These are phyloP conservation scores for Dichotomopilus funicola DNA, from an alignment of 2,329 filamentous ascomycete genomes.

Conservation along the genomic window DNA sequence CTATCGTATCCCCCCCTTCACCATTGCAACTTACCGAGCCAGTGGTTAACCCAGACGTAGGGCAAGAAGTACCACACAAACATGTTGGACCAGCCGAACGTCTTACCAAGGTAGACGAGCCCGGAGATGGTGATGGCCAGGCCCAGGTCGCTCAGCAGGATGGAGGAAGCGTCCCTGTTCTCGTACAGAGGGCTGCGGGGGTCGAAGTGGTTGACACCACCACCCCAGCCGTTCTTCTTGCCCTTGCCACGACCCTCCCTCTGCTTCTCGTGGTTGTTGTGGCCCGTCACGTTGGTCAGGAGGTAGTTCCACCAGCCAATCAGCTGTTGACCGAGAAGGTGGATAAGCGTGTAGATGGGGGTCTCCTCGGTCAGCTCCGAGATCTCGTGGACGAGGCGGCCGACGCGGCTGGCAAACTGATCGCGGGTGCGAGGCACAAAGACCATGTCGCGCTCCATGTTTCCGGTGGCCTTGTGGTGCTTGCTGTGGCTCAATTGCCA, in stretches of 20 bases:
- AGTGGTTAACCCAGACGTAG: slow-evolving; percentile 98
- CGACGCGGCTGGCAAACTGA: slow-evolving; percentile 68
- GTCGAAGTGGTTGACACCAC: slow-evolving; percentile 92
- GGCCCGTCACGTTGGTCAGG: slow-evolving; percentile 85
- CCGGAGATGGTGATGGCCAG: slow-evolving; percentile 54
- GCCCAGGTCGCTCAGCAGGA: slow-evolving; percentile 81
- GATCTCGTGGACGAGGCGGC: slow-evolving; percentile 72
- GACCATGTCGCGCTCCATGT: slow-evolving; percentile 98
- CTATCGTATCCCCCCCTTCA: not conserved
- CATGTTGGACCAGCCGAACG: slow-evolving; percentile 78
- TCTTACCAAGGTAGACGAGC: slow-evolving; percentile 65
- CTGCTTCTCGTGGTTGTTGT: slow-evolving; percentile 90
- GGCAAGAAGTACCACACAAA: slow-evolving; percentile 92
- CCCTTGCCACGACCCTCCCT: slow-evolving; percentile 87
- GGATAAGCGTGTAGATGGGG: slow-evolving; percentile 68
- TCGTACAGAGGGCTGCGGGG: slow-evolving; percentile 86
- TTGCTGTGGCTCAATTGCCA: slow-evolving; percentile 99
- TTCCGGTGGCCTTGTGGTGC: slow-evolving; percentile 98
- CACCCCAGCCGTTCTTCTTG: slow-evolving; percentile 74
- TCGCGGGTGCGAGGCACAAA: slow-evolving; percentile 92
- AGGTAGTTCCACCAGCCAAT: slow-evolving; percentile 93
- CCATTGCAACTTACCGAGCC: slow-evolving; percentile 62
- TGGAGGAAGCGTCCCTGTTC: slow-evolving; percentile 80
- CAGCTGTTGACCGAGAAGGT: slow-evolving; percentile 78
- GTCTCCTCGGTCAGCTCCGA: slow-evolving; percentile 91